Conservation (phyloP, 2,329 filamentous ascomycete species). For the Amphichorda felina region DNA sequence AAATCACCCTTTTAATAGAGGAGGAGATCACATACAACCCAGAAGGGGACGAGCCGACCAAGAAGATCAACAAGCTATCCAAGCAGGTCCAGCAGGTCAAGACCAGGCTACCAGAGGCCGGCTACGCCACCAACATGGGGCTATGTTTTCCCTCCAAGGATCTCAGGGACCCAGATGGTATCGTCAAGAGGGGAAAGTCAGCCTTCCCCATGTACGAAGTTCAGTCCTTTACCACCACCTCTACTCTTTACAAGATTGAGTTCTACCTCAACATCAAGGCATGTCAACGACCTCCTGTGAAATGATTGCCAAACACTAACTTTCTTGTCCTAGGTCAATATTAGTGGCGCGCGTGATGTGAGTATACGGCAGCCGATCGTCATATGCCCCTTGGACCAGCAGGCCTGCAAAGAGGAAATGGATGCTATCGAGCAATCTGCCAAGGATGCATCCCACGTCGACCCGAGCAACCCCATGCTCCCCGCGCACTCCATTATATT, state of each 20-base stretch:
- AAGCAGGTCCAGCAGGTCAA: conserved; percentile 75
- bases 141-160: conserved; percentile 87
- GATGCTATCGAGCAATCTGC: conserved; percentile 94
- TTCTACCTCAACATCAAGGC: conserved; percentile 95
- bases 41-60: conserved; percentile 87
- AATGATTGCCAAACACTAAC: not conserved
- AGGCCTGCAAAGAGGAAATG: conserved; percentile 97
- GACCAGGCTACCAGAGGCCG: conserved; percentile 76
- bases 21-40: conserved; percentile 99
- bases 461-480: conserved; percentile 84
- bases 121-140: conserved; percentile 86
- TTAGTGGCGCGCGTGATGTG: conserved; percentile 83
- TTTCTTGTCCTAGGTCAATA: conserved; percentile 53
- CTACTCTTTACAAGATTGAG: conserved; percentile 94
- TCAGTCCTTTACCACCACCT: conserved; percentile 84
- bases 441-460: conserved; percentile 80
- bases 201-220: conserved; percentile 85
- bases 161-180: conserved; percentile 73
- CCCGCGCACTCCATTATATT: conserved; percentile 74
- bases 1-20: conserved; percentile 87
- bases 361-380: conserved; percentile 84
- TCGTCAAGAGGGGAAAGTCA: conserved; percentile 72
- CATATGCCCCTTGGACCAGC: conserved; percentile 89
- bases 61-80: conserved; percentile 76
- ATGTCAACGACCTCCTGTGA: conserved; percentile 8